These are phyloP conservation scores for Gnomoniopsis smithogilvyi DNA, from an alignment of 2,329 filamentous ascomycete species.

Conservation along the genomic window DNA sequence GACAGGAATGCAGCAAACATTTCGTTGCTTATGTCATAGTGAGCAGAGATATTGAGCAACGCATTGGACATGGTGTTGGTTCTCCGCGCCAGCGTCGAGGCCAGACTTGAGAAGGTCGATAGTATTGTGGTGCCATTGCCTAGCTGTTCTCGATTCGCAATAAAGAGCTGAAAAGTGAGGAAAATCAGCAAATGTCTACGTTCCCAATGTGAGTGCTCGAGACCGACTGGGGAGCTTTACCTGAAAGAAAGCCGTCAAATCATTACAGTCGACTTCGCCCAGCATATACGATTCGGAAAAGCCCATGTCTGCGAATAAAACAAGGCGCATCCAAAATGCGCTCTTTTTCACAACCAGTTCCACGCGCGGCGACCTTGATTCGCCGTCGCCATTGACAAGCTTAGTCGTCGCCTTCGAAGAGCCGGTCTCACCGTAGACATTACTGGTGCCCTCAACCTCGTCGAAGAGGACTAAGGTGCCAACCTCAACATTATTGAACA, in stretches of 20 bases:
- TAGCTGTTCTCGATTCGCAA: slow-evolving; percentile 62
- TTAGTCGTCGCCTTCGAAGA: slow-evolving; percentile 29
- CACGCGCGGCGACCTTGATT: slow-evolving; percentile 38
- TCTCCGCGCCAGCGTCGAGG: slow-evolving; percentile 55
- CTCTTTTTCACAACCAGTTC: slow-evolving; percentile 62
- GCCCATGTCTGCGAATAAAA: slow-evolving; percentile 72
- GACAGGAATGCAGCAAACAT: slow-evolving; percentile 74
- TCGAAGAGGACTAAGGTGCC: slow-evolving; percentile 49
- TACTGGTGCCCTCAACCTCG: slow-evolving; percentile 38
- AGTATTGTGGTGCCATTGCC: slow-evolving; percentile 62
- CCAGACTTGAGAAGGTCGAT: slow-evolving; percentile 54
- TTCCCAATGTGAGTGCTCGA: not conserved
- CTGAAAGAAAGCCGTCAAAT: slow-evolving; percentile 67
- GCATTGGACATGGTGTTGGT: slow-evolving; percentile 57
- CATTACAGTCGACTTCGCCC: slow-evolving; percentile 63
- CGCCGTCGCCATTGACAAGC: slow-evolving; percentile 33
- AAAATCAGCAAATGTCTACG: not conserved
- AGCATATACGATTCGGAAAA: slow-evolving; percentile 74
- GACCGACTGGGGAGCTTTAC: slow-evolving; percentile 31
- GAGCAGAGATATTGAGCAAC: slow-evolving; percentile 65
- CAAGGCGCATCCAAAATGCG: slow-evolving; percentile 66
- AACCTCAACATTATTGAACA: slow-evolving; percentile 43
- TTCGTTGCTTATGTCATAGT: slow-evolving; percentile 74
- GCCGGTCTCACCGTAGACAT: slow-evolving; percentile 43
- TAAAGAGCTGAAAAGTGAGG: slow-evolving; percentile 55